Evolutionary conservation across 2,329 filamentous ascomycete species (phyloP).

Genomic region (Leptographium wingfieldii): DNA sequence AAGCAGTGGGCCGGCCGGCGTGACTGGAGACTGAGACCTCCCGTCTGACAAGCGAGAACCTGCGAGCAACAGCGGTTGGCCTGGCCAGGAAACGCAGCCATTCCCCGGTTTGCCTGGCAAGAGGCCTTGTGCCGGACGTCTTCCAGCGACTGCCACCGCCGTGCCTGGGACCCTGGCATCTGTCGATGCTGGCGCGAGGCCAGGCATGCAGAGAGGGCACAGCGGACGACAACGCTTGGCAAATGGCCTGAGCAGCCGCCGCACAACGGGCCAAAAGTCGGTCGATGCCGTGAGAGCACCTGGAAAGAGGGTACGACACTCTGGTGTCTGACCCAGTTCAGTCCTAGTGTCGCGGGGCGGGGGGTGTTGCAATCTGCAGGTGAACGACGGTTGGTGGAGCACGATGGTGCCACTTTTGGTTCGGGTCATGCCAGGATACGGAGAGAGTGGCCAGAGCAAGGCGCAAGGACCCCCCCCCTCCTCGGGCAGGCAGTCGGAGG

Average conservation of each 20-base stretch:
- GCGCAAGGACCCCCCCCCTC: not conserved
- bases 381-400: slow-evolving; percentile 4
- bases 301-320: not conserved
- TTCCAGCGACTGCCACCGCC: not conserved
- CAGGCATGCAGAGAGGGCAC: slow-evolving; percentile 2
- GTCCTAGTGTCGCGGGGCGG: not conserved
- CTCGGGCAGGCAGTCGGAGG: not conserved
- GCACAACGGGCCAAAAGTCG: slow-evolving; percentile 16
- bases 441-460: slow-evolving; percentile 10
- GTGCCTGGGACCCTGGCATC: not conserved
- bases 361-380: not conserved
- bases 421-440: slow-evolving; percentile 10
- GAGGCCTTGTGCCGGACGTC: not conserved
- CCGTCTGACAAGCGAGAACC: not conserved
- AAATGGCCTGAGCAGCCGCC: slow-evolving; percentile 20
- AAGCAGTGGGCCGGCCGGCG: not conserved
- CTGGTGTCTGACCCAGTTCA: not conserved
- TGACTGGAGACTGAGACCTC: not conserved
- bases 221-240: slow-evolving; percentile 14
- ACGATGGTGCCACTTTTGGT: slow-evolving; percentile 13
- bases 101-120: not conserved
- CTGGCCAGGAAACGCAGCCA: not conserved
- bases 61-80: not conserved
- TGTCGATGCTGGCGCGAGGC: slow-evolving; percentile 5
- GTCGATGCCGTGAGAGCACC: slow-evolving; percentile 16